Evolutionary conservation across 1,284 basidiomycete species (phyloP).

Genomic region (Sanghuangporus sanghuang): DNA sequence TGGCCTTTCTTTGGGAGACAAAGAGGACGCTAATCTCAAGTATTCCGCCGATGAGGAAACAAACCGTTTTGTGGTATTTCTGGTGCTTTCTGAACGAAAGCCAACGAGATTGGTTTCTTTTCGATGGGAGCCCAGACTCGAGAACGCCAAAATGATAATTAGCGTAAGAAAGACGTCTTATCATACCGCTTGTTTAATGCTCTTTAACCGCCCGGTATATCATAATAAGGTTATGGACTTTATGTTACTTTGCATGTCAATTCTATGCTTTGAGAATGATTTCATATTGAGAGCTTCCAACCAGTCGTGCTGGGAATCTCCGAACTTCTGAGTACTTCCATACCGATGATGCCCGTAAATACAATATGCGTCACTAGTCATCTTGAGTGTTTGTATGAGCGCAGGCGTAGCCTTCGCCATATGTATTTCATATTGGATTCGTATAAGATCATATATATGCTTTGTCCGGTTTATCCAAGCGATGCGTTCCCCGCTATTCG

Average conservation of each 20-base stretch:
- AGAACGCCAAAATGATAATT: not conserved
- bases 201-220: too few species aligned
- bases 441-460: not conserved
- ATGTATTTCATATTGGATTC: not conserved
- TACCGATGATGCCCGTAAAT: not conserved
- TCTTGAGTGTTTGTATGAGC: not conserved
- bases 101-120: not conserved
- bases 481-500: not conserved
- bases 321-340: not conserved
- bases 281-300: not conserved
- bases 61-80: not conserved
- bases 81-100: not conserved
- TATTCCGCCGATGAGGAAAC: not conserved
- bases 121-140: not conserved
- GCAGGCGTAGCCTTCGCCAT: not conserved
- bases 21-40: not conserved
- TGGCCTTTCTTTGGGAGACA: not conserved
- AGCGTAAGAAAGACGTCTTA: not conserved
- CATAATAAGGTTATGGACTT: too few species aligned
- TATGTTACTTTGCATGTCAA: too few species aligned
- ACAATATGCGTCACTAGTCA: not conserved
- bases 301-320: not conserved
- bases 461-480: not conserved
- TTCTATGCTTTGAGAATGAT: not conserved
- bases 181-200: too few species aligned